phyloP scores from a whole-genome alignment of 805 yeast genomes.

The Komagataella populi region DNA sequence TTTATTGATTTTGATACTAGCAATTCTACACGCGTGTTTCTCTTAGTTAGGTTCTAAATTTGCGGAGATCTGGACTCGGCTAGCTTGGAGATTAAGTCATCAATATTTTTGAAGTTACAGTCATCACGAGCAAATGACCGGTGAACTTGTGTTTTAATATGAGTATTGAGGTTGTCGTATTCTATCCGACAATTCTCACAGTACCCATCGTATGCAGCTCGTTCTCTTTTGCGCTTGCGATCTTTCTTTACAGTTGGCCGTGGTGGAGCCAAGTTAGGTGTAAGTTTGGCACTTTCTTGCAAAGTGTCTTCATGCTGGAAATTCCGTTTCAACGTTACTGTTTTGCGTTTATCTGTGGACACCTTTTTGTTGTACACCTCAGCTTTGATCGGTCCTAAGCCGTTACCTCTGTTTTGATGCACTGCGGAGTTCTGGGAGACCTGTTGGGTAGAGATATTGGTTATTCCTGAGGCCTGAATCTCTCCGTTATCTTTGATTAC shows the following conservation, averaged over 20 bases:
- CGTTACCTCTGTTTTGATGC: conserved; percentile 26
- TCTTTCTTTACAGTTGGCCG: conserved; percentile 6
- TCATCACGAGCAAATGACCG: conserved; percentile 64
- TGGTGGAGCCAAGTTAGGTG: conserved; percentile 2
- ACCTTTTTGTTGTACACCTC: conserved; percentile 40
- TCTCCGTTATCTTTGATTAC: conserved; percentile 30
- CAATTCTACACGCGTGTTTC: neutral
- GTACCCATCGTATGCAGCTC: conserved; percentile 45
- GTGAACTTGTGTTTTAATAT: conserved; percentile 57
- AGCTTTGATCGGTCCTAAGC: conserved; percentile 46
- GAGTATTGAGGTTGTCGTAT: conserved; percentile 70
- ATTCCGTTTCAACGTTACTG: conserved; percentile 13
- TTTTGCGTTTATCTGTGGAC: conserved; percentile 25
- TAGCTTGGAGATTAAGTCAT: conserved; percentile 35
- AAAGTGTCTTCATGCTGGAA: conserved; percentile 3
- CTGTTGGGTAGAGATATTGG: conserved; percentile 13
- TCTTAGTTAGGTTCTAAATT: neutral
- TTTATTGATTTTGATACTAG: neutral
- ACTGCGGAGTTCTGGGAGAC: conserved; percentile 22
- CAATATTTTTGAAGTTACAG: conserved; percentile 64
- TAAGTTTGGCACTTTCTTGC: neutral
- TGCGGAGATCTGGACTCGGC: neutral
- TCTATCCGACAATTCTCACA: conserved; percentile 89
- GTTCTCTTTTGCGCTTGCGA: conserved; percentile 13
- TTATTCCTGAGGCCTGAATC: conserved; percentile 48